Conservation (phyloP, 1,284 basidiomycete genomes). For the Ganoderma leucocontextum region DNA sequence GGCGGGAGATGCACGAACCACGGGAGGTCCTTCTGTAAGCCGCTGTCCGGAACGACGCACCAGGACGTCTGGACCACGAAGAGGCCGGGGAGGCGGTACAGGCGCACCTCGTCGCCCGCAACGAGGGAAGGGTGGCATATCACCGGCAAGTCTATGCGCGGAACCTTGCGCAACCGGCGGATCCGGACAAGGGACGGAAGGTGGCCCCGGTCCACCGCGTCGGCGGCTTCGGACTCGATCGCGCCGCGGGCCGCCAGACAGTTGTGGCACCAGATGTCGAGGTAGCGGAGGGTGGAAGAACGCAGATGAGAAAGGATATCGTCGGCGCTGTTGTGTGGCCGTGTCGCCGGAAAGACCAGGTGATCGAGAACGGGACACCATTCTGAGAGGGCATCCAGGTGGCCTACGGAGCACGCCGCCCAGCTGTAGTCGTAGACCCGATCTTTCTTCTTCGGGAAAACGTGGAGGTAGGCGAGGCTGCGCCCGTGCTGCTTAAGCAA, state of each 20-base stretch:
- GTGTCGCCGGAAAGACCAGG: slow-evolving; percentile 17
- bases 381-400: not conserved
- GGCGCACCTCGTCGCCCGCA: slow-evolving; percentile 8
- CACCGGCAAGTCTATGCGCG: slow-evolving; percentile 20
- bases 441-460: slow-evolving; percentile 14
- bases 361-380: slow-evolving; percentile 26
- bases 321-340: not conserved
- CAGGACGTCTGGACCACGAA: slow-evolving; percentile 15
- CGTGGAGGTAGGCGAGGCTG: slow-evolving; percentile 20
- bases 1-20: slow-evolving; percentile 13
- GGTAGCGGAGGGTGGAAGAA: slow-evolving; percentile 15
- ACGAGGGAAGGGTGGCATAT: slow-evolving; percentile 21
- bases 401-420: not conserved
- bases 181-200: slow-evolving; percentile 11
- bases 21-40: slow-evolving; percentile 7
- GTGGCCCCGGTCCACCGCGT: not conserved
- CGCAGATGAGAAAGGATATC: not conserved
- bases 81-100: slow-evolving; percentile 7
- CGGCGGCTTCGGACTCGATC: not conserved
- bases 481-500: slow-evolving; percentile 20
- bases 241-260: not conserved
- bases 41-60: slow-evolving; percentile 14
- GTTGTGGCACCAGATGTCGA: slow-evolving; percentile 25
- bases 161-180: slow-evolving; percentile 12
- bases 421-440: slow-evolving; percentile 15